Base-by-base conservation (phyloP, 352 stramenopile genomes). In the Phytophthora gonapodyides region DNA sequence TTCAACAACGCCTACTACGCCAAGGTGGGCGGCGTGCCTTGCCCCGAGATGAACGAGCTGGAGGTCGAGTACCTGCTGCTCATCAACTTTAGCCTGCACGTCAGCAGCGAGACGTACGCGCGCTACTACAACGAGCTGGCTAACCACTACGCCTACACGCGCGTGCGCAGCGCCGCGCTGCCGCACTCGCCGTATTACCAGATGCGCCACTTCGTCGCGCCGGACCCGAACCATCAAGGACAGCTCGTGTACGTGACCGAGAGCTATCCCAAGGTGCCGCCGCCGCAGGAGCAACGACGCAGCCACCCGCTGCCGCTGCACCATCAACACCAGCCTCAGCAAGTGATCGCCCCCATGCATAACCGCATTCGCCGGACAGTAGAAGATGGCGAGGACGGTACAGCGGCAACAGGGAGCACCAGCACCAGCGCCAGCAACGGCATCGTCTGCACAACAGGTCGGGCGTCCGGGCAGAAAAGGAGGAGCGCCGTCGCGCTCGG, bases 1-100 rank as follows among this genome's bases (percentile, higher is more conserved):
- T 99, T 98, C 75, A 99, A 99, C 69, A 99, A 99, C 78, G 96
- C 96, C 17, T 99, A 99, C 84, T 99, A 99, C 71, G 94, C 97
- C 15, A 99, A 99, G 69, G 93, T 98, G 30, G 94, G 96, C 31
- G 94, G 94, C 17, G 91, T 94, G 42, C 79, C 95, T 8, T 94
- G 94, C 54, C 81, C 72, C 24, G 93, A 98, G 81, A 98, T 99
- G 86, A 99, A 99, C 80, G 88, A 94, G 47, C 84, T 99, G 8
- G 97, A 99, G 69, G 88, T 99, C 36, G 96, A 99, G 70, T 99
- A 99, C 69, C 71, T 99, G 44, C 97, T 99, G 53, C 75, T 97
- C 24, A 97, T 99, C 64, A 99, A 99, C 78, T 99, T 99, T 61
- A 98, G 86, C 52, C 83, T 99, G 9, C 90, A 98, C 77, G 97